phyloP scores from a whole-genome alignment of 768 basidiomycete genomes.

The Lentinula raphanica region DNA sequence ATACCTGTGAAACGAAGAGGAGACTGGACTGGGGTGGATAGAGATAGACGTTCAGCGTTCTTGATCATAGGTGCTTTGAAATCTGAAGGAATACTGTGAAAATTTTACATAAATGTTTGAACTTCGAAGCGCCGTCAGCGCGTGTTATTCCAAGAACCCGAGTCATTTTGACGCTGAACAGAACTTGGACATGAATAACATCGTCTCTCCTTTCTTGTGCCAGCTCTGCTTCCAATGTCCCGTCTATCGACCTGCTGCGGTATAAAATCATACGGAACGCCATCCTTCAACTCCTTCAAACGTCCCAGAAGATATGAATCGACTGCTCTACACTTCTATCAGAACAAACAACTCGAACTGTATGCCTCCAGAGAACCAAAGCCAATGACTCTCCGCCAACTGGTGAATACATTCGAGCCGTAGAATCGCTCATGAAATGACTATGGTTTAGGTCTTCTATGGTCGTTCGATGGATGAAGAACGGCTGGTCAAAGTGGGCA shows the following conservation, averaged over 20 bases:
- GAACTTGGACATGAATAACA: neutral
- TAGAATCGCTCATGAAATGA: neutral
- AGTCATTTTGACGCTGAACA: conserved; percentile 1
- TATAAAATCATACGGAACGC: neutral
- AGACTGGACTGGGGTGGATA: conserved; percentile 76
- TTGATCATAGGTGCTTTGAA: conserved; percentile 72
- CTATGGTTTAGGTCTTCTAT: conserved; percentile 61
- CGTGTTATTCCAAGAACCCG: neutral
- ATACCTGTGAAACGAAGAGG: conserved; percentile 40
- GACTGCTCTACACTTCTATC: conserved; percentile 65
- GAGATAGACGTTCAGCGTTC: conserved; percentile 75
- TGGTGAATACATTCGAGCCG: conserved; percentile 39
- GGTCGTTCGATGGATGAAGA: conserved; percentile 80
- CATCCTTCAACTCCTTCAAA: neutral
- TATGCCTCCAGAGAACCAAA: conserved; percentile 74
- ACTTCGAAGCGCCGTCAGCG: neutral
- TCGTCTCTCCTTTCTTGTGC: neutral
- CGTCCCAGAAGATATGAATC: conserved; percentile 16
- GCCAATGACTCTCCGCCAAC: conserved; percentile 69
- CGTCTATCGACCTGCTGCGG: neutral
- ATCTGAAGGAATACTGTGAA: conserved; percentile 64
- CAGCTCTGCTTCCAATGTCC: conserved; percentile 1
- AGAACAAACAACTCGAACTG: conserved; percentile 75
- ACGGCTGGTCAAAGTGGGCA: conserved; percentile 63
- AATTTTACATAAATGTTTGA: neutral